Conservation (phyloP, 179 eudicot genomes). For the Carnegiea gigantea region DNA sequence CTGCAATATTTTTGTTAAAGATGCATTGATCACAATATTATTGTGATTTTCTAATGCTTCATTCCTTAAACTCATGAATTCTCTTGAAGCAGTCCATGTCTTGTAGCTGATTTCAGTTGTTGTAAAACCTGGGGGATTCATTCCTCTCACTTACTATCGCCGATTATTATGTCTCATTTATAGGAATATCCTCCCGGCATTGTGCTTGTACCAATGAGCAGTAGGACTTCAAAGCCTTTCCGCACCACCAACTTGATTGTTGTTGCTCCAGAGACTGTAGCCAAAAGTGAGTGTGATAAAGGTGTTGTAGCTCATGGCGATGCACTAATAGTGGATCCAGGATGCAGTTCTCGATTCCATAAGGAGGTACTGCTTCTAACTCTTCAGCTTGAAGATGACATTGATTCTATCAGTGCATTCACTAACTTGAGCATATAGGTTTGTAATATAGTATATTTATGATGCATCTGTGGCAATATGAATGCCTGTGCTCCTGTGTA, state of each 20-base stretch:
- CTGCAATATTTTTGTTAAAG: neutral
- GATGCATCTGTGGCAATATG: neutral
- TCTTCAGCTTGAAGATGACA: neutral
- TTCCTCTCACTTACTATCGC: constrained; percentile 1
- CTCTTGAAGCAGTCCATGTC: neutral
- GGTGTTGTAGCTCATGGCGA: constrained; percentile 67
- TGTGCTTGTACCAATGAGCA: constrained; percentile 73
- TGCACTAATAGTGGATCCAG: constrained; percentile 91
- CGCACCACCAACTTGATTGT: constrained; percentile 86
- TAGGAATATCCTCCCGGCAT: constrained; percentile 96
- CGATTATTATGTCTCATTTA: constrained; percentile 2
- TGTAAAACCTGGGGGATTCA: neutral
- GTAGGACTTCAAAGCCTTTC: constrained; percentile 85
- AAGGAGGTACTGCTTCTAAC: constrained; percentile 50
- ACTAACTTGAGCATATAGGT: neutral
- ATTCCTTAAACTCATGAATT: neutral
- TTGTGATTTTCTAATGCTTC: neutral
- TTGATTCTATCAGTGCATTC: neutral
- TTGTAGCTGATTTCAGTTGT: constrained; percentile 11
- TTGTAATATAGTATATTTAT: neutral
- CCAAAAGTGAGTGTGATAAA: constrained; percentile 21
- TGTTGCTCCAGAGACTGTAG: constrained; percentile 50
- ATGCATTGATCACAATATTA: neutral
- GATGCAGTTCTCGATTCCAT: constrained; percentile 61
- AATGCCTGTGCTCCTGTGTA: neutral